phyloP scores from a whole-genome alignment of 768 basidiomycete genomes.

The Suillus paluster region DNA sequence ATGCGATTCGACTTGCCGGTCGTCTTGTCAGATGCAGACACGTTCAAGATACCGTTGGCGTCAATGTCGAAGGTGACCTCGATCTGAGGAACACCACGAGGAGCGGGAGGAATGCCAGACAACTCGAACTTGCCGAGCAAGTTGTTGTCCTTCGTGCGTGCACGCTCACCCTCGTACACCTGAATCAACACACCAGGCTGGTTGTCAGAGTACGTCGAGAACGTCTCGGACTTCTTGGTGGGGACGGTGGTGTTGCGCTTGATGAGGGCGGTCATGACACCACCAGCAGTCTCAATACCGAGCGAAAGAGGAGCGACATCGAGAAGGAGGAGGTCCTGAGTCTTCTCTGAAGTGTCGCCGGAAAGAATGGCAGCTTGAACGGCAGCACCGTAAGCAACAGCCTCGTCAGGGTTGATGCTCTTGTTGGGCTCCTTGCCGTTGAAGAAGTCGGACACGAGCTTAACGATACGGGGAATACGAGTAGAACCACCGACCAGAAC shows the following conservation, averaged over 20 bases:
- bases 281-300: constrained; percentile 98
- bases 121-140: constrained; percentile 98
- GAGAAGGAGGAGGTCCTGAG: constrained; percentile 93
- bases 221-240: constrained; percentile 97
- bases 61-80: constrained; percentile 99
- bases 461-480: constrained; percentile 96
- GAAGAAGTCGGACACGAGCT: constrained; percentile 98
- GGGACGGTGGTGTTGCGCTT: constrained; percentile 99
- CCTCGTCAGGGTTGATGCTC: constrained; percentile 99
- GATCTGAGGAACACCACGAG: constrained; percentile 96
- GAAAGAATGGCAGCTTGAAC: constrained; percentile 98
- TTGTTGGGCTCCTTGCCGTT: constrained; percentile 99
- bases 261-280: constrained; percentile 99
- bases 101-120: constrained; percentile 93
- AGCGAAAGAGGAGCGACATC: constrained; percentile 90
- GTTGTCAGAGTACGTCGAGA: constrained; percentile 99
- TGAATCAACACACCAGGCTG: constrained; percentile 98
- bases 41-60: constrained; percentile 95
- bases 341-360: constrained; percentile 97
- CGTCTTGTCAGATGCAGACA: constrained; percentile 94
- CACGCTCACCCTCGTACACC: constrained; percentile 98
- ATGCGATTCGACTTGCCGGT: constrained; percentile 95
- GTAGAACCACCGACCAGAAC: constrained; percentile 98
- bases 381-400: constrained; percentile 97
- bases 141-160: constrained; percentile 99